Conservation (phyloP, 352 stramenopile genomes). For the Pythium rhizo-oryzae region DNA sequence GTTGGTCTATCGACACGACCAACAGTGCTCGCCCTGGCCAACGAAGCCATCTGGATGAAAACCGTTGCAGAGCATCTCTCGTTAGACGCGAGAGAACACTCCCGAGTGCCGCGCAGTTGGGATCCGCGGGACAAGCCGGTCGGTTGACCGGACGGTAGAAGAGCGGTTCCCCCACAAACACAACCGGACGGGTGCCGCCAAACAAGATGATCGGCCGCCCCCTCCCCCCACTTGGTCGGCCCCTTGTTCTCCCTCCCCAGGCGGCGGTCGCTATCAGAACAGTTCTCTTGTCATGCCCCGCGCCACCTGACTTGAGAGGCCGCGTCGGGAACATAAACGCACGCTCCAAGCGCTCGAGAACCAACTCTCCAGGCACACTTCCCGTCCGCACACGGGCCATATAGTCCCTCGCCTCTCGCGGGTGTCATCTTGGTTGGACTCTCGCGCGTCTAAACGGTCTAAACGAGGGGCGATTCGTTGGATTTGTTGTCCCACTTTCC, state of each 20-base stretch:
- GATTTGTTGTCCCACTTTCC: conserved; percentile 12
- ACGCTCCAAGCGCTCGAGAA: no score
- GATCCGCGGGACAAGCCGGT: background rate
- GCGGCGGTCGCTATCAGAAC: background rate
- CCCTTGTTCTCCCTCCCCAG: background rate
- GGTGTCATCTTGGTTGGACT: no score
- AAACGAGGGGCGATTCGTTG: background rate
- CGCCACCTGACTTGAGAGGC: background rate
- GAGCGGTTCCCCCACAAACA: background rate
- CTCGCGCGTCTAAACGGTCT: no score
- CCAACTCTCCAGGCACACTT: no score
- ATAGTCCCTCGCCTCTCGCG: no score
- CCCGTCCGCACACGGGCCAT: no score
- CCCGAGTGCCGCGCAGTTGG: background rate
- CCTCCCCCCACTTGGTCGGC: no score
- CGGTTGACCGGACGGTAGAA: conserved; percentile 1
- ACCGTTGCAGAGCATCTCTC: background rate
- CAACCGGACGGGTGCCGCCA: background rate
- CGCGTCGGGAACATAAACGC: background rate
- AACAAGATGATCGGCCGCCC: conserved; percentile 3
- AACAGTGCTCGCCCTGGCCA: background rate
- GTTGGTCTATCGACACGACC: background rate
- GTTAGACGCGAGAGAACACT: background rate
- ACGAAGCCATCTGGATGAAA: background rate
- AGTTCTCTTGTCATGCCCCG: background rate